Conservation (phyloP, 2,329 filamentous ascomycete species). For the Knoxdaviesia capensis region DNA sequence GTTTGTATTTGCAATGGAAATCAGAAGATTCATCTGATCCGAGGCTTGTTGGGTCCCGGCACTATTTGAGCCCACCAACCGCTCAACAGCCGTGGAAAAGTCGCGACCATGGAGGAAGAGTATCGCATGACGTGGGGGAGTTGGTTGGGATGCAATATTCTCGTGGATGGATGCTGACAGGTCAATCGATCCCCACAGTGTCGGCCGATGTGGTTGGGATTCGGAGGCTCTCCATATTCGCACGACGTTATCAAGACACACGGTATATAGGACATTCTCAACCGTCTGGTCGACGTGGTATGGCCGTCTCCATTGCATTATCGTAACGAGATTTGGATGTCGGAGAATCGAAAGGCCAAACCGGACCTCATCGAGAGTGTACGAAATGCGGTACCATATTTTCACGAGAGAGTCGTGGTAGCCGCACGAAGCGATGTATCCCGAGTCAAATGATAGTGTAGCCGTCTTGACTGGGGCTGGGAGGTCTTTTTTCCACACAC, state of each 20-base stretch:
- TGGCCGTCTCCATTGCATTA: constrained; percentile 68
- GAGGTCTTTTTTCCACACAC: constrained; percentile 55
- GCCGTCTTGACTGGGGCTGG: constrained; percentile 58
- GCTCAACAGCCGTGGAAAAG: constrained; percentile 58
- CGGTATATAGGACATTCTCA: constrained; percentile 78
- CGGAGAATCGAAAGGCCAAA: constrained; percentile 83
- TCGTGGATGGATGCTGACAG: constrained; percentile 47
- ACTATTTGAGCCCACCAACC: constrained; percentile 37
- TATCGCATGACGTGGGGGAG: constrained; percentile 14
- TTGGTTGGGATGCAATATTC: constrained; percentile 6
- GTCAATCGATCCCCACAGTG: constrained; percentile 69
- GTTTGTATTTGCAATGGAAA: constrained; percentile 65
- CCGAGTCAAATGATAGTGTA: constrained; percentile 67
- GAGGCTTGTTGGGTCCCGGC: constrained; percentile 7
- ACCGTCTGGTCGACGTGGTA: constrained; percentile 57
- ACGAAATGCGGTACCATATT: constrained; percentile 76
- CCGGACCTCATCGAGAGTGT: constrained; percentile 60
- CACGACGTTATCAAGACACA: constrained; percentile 61
- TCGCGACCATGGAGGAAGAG: constrained; percentile 56
- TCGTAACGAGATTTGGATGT: constrained; percentile 67
- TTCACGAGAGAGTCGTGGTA: constrained; percentile 69
- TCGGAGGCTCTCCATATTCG: constrained; percentile 71
- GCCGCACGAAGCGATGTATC: constrained; percentile 66
- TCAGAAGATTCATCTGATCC: constrained; percentile 56
- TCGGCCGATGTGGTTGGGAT: constrained; percentile 38